phyloP scores from a whole-genome alignment of 1,139 yeast species.

The Yamadazyma songkhlaensis region DNA sequence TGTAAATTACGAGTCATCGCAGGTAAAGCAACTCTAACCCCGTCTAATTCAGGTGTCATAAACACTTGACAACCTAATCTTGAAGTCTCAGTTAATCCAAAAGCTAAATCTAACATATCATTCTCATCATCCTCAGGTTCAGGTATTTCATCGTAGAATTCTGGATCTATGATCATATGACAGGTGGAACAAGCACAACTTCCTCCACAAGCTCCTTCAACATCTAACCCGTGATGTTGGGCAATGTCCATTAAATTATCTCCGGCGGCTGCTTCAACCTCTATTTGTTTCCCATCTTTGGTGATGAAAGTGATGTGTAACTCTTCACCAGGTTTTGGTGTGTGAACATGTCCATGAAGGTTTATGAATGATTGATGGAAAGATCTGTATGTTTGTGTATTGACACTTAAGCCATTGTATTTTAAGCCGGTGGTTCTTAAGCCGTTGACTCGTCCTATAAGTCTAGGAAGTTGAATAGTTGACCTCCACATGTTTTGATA shows the following conservation, averaged over 20 bases:
- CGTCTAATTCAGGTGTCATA: conserved; percentile 89
- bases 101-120: conserved; percentile 96
- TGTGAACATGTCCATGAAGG: conserved; percentile 80
- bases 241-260: conserved; percentile 92
- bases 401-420: too few relatives aligned
- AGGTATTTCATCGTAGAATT: conserved; percentile 81
- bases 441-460: neutral
- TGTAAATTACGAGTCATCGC: conserved; percentile 96
- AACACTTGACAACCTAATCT: conserved; percentile 91
- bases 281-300: conserved; percentile 82
- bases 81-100: conserved; percentile 94
- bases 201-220: conserved; percentile 99
- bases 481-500: conserved; percentile 1
- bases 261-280: conserved; percentile 87
- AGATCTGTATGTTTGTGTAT: conserved; percentile 3
- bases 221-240: conserved; percentile 87
- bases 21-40: conserved; percentile 92
- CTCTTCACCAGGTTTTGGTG: conserved; percentile 93
- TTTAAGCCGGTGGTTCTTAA: too few relatives aligned
- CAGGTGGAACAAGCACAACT: conserved; percentile 99
- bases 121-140: conserved; percentile 98
- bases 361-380: conserved; percentile 23
- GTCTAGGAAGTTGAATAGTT: neutral
- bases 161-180: conserved; percentile 95
- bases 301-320: conserved; percentile 85